Evolutionary conservation across 2,329 filamentous ascomycete species (phyloP).

Genomic region (Xylariomycetidae sp.): DNA sequence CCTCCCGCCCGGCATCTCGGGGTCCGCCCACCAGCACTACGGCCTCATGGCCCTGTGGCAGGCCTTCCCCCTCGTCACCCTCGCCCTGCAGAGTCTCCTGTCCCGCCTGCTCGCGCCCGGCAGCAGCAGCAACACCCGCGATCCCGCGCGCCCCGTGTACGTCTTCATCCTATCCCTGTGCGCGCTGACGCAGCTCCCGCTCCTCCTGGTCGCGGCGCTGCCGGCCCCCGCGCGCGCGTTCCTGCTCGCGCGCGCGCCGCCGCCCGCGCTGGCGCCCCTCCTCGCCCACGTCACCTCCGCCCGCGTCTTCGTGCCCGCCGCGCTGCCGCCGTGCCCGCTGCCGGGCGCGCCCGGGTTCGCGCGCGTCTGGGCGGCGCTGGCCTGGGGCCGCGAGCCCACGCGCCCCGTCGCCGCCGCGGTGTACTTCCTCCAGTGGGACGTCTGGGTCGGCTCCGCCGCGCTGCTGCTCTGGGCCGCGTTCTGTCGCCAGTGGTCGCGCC

Average conservation of each 20-base stretch:
- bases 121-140: not conserved
- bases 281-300: slow-evolving; percentile 19
- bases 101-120: not conserved
- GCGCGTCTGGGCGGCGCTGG: too few relatives aligned
- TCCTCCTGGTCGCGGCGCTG: slow-evolving; percentile 16
- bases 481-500: too few relatives aligned
- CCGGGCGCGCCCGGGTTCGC: slow-evolving; percentile 12
- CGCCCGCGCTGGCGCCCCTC: slow-evolving; percentile 14
- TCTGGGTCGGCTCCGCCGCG: slow-evolving; percentile 19
- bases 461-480: slow-evolving; percentile 25
- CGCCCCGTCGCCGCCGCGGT: slow-evolving; percentile 15
- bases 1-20: not conserved
- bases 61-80: slow-evolving; percentile 16
- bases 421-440: slow-evolving; percentile 26
- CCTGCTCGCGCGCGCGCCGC: slow-evolving; percentile 13
- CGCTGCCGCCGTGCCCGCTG: slow-evolving; percentile 11
- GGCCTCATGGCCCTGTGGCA: slow-evolving; percentile 25
- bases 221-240: slow-evolving; percentile 13
- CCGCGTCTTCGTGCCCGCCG: slow-evolving; percentile 19
- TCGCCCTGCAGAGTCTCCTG: slow-evolving; percentile 15
- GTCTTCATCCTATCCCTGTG: slow-evolving; percentile 20
- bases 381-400: too few relatives aligned
- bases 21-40: slow-evolving; percentile 21
- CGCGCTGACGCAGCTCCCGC: slow-evolving; percentile 19
- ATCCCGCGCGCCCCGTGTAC: slow-evolving; percentile 18